Conservation (phyloP, 164 flowering plant genomes). For the grape (Vitis vinifera) region ASM3070453v1 NC_081818.1:22820501-22821000, state of each 20-base stretch:
- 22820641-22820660: too few species aligned
- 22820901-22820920: conserved; percentile 88
- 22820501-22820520: neutral
- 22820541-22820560: too few species aligned
- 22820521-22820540: neutral
- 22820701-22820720: too few species aligned
- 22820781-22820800: conserved; percentile 96
- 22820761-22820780: conserved; percentile 15
- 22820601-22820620: too few species aligned
- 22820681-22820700: too few species aligned
- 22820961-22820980: conserved; percentile 97
- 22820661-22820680: too few species aligned
- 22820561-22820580: too few species aligned
- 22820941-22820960: conserved; percentile 96
- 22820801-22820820: conserved; percentile 86
- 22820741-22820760: neutral
- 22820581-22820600: too few species aligned
- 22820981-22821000: conserved; percentile 36
- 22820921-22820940: conserved; percentile 88
- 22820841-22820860: conserved; percentile 96
- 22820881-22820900: conserved; percentile 85
- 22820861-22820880: conserved; percentile 92
- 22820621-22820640: too few species aligned
- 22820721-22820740: neutral
- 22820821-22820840: conserved; percentile 92